A percentile compares a stretch with the other conserved stretches of the same genome.
These are phyloP conservation scores for Carex parvula DNA, from an alignment of 176 grass and related monocot species.

Conservation along the genomic window DNA sequence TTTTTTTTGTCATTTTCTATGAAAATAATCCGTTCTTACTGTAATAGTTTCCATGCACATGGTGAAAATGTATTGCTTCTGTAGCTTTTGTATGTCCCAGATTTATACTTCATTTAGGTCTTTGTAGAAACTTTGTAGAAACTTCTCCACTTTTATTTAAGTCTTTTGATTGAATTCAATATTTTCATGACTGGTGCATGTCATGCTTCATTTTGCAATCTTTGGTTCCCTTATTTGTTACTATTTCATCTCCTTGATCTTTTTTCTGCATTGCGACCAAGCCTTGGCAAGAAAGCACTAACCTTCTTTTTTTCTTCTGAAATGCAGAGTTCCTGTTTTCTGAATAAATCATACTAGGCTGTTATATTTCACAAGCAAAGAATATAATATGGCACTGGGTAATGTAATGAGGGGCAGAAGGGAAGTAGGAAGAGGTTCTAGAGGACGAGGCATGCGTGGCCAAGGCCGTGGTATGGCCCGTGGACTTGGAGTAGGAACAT, in stretches of 20 bases:
- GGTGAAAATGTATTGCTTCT: background rate
- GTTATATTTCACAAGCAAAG: conserved; percentile 43
- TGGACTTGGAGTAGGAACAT: conserved; percentile 58
- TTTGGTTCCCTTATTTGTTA: conserved; percentile 2
- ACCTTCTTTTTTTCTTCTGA: conserved; percentile 18
- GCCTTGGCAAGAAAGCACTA: conserved; percentile 42
- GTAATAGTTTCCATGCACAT: background rate
- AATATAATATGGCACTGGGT: conserved; percentile 75
- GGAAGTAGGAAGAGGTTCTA: conserved; percentile 58
- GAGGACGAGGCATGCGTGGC: conserved; percentile 45
- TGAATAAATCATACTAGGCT: background rate
- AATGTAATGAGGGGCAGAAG: conserved; percentile 82
- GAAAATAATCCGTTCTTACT: background rate
- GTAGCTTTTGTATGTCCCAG: background rate
- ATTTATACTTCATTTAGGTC: background rate
- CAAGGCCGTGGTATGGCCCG: conserved; percentile 49
- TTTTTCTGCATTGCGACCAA: background rate
- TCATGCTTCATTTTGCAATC: background rate
- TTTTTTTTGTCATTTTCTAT: background rate
- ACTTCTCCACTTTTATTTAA: background rate
- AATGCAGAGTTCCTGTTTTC: conserved; percentile 18
- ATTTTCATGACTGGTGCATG: background rate
- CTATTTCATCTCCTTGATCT: conserved; percentile 30
- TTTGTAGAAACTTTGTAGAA: background rate
- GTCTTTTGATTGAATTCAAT: background rate